Conservation (phyloP, 371 early-diverging fungal genomes). For the Aphelidium insulamus region DNA sequence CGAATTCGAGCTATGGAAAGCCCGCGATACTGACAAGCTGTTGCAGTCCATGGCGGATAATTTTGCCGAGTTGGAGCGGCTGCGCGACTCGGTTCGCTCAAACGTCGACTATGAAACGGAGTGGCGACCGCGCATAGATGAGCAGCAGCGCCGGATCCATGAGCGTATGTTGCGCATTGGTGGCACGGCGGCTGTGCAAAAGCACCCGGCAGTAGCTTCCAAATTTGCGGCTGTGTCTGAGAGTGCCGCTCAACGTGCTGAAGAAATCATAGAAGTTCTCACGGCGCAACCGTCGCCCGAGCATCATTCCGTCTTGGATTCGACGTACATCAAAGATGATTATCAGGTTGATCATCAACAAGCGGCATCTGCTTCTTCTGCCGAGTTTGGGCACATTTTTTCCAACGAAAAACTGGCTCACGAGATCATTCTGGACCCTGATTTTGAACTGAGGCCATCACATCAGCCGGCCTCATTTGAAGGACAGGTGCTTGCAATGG, state of each 20-base stretch:
- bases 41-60: constrained; percentile 33
- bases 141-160: constrained; percentile 22
- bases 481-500: constrained; percentile 21
- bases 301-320: neutral
- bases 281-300: too few species aligned
- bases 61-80: constrained; percentile 35
- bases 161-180: constrained; percentile 10
- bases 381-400: constrained; percentile 1
- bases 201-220: constrained; percentile 11
- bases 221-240: neutral
- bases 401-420: constrained; percentile 49
- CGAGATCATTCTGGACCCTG: constrained; percentile 50
- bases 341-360: neutral
- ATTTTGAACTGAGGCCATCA: constrained; percentile 25
- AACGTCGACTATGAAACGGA: constrained; percentile 24
- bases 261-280: neutral
- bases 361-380: neutral
- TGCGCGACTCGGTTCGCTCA: constrained; percentile 35
- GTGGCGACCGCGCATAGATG: constrained; percentile 21
- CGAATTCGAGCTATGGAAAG: constrained; percentile 46
- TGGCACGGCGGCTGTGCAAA: constrained; percentile 16
- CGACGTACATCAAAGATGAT: neutral
- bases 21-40: constrained; percentile 30
- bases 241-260: neutral
- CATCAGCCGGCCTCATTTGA: constrained; percentile 20